Evolutionary conservation across 495 filamentous ascomycete species (phyloP), one percentile per base, ranked within the genome.

Genomic region (Elaphomyces granulatus): DNA sequence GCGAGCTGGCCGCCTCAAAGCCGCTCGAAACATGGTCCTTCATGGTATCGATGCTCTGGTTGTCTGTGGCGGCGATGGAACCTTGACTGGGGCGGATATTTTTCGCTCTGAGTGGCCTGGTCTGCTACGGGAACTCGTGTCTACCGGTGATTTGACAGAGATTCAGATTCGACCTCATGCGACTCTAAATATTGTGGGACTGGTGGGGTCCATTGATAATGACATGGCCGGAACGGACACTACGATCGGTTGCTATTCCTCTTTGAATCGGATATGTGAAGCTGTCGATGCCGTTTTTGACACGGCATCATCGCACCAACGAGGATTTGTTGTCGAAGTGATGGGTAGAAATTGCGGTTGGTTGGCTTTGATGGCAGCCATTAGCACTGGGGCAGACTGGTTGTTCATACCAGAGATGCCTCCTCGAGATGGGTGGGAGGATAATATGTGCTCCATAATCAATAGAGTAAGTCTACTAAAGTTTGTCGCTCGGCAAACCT

Each of bases 341-440:
- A 99, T 99, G 92, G 92, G 92, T n/a, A 75, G 92, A 41, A 88
- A 96, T 61, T 99, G 92, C 52, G 92, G 92, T 31, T 99, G 92
- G 92, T 66, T 99, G 37, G 92, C 90, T 32, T 67, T 99, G 34
- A 95, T 95, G 87, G 81, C 92, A 9, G 90, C 87, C 43, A 85
- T 96, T 37, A 87, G 83, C 43, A 93, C 85, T 2, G 92, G 90
- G 19, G 88, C 92, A 3, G 92, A 99, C 60, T 99, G 92, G 63
- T 71, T 96, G 34, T 94, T 99, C 59, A 81, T 96, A 35, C 92
- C 92, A 0, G 92, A 99, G 64, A 93, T 86, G 61, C 92, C 92
- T 42, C 83, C 88, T 10, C 68, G 71, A 38, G 76, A 81, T 16
- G 79, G 84, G 46, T 99, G 92, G 92, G 77, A 80, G 53, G 71